A percentile compares a stretch with the other conserved stretches of the same genome.
Conservation (phyloP, 257 asterid species). For the Primulina huaijiensis region DNA sequence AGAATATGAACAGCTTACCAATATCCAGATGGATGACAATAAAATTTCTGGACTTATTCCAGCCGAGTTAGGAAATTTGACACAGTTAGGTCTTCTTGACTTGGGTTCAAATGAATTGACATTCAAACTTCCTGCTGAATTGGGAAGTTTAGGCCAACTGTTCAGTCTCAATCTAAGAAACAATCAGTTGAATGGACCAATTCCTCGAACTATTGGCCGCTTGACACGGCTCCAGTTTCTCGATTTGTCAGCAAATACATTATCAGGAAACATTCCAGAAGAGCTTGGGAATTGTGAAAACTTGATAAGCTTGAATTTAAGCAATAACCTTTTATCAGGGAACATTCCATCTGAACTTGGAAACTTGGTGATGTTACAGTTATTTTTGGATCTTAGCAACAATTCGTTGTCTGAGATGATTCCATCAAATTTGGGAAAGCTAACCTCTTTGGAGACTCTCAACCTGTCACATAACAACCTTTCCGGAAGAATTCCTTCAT, state of each 20-base stretch:
- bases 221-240: conserved; percentile 47
- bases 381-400: conserved; percentile 58
- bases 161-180: conserved; percentile 48
- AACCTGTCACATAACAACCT: conserved; percentile 62
- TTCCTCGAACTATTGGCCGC: conserved; percentile 50
- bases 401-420: conserved; percentile 59
- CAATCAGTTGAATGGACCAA: conserved; percentile 57
- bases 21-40: conserved; percentile 45
- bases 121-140: conserved; percentile 56
- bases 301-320: conserved; percentile 46
- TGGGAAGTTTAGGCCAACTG: conserved; percentile 43
- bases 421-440: conserved; percentile 55
- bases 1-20: conserved; percentile 42
- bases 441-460: conserved; percentile 48
- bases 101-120: conserved; percentile 57
- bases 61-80: conserved; percentile 57
- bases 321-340: conserved; percentile 57
- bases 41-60: conserved; percentile 67
- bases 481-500: conserved; percentile 61
- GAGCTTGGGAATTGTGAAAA: conserved; percentile 39
- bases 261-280: conserved; percentile 52
- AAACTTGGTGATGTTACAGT: conserved; percentile 40
- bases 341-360: conserved; percentile 57
- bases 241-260: conserved; percentile 55
- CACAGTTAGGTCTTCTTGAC: conserved; percentile 40